Base-by-base conservation (phyloP, 2,329 filamentous ascomycete genomes). In the Capronia americana region DNA sequence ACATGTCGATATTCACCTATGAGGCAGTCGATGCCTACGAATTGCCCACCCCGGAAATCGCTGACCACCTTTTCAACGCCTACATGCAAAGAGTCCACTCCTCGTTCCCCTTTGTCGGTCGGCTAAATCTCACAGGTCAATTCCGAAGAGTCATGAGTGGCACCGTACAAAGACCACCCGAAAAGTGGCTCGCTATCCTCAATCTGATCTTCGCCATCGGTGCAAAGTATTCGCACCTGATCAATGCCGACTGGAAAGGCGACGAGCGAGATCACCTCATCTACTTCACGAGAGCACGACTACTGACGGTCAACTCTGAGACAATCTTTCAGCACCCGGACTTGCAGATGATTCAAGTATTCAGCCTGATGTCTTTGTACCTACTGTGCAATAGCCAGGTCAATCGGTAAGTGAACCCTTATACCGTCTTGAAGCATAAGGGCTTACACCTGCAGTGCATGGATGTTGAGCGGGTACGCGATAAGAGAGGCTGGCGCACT, bases 161-260 rank as follows among this genome's bases (percentile, higher is more conserved):
- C 20, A 60, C 69, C 11, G 62, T 68, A 8, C 62, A 67, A 20
- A 73, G 75, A 63, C 78, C 79, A 17, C 77, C 78, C 1, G 76
- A 77, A 61, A 79, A 78, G 62, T 80, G 79, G 78, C 73, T 82
- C 50, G 79, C 80, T 17, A 81, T 81, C 26, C 69, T 82, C 65
- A 82, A 82, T 60, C 73, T 82, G 72, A 80, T 82, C 2, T 81
- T 82, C 61, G 80, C 80, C 32, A 81, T 82, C 57, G 74, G 75
- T 4, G 77, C 80, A 30, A 77, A 78, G 62, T 79, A 82, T 70
- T 76, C 79, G 11, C 78, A 81, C 61, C 73, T 82, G 4, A 75
- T 76, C 41, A 75, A 80, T 64, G 79, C 79, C 12, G 73, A 79
- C 4, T 82, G 79, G 80, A 72, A 73, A 58, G 79, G 78, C 3